These are phyloP conservation scores for Aspergillus ellipticus DNA, from an alignment of 495 filamentous ascomycete species.

Conservation along the genomic window DNA sequence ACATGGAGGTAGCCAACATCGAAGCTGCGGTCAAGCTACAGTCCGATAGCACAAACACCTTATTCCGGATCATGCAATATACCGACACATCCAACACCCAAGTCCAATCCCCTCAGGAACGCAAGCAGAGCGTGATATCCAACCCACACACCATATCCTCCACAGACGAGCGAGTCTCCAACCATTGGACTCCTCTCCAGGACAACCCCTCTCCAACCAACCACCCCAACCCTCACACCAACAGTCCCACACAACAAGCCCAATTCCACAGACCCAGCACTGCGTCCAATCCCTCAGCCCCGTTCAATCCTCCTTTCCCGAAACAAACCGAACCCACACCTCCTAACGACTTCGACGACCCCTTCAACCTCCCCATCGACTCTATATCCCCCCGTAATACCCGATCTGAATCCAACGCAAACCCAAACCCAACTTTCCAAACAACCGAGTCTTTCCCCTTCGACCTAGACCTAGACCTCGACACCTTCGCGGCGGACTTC, in stretches of 20 bases:
- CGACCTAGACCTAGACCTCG: slow-evolving; percentile 24
- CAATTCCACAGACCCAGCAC: background rate
- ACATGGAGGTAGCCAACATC: slow-evolving; percentile 75
- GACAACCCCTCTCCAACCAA: slow-evolving; percentile 4
- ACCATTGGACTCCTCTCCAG: slow-evolving; percentile 12
- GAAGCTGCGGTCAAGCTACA: slow-evolving; percentile 68
- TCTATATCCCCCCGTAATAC: background rate
- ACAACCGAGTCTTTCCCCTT: slow-evolving; percentile 16
- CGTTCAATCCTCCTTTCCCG: background rate
- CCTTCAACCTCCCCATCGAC: slow-evolving; percentile 15
- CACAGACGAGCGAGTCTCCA: background rate
- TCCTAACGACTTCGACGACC: slow-evolving; percentile 29
- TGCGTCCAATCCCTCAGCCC: slow-evolving; percentile 7
- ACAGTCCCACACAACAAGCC: background rate
- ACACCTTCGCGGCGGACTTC: slow-evolving; percentile 23
- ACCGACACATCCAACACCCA: slow-evolving; percentile 14
- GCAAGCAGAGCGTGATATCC: slow-evolving; percentile 18
- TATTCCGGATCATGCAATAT: slow-evolving; percentile 38
- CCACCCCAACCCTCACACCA: background rate
- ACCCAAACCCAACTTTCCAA: slow-evolving; percentile 14
- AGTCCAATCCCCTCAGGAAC: background rate
- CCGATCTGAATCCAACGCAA: background rate
- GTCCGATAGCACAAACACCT: slow-evolving; percentile 26
- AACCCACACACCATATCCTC: slow-evolving; percentile 8
- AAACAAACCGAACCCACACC: slow-evolving; percentile 17